A percentile compares a stretch with the other conserved stretches of the same genome.
Evolutionary conservation across 257 asterid genomes (phyloP).

Genomic region (Penstemon davidsonii): DNA sequence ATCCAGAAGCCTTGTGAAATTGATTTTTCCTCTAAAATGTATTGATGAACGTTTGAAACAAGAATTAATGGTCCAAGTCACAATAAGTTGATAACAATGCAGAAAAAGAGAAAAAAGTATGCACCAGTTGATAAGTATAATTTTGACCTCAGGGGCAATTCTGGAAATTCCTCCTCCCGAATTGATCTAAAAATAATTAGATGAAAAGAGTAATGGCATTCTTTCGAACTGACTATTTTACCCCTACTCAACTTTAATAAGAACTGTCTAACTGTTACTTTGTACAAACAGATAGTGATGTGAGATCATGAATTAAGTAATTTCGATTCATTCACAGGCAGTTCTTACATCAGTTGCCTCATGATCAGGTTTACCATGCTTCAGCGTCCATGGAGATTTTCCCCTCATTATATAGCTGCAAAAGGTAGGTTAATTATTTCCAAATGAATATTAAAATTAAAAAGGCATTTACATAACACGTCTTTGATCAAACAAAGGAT

Average conservation of each 20-base stretch:
- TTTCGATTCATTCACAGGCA: conserved; percentile 6
- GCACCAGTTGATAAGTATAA: too few species aligned
- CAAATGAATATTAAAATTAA: conserved; percentile 1
- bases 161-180: too few species aligned
- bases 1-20: not conserved
- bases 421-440: conserved; percentile 28
- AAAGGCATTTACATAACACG: conserved; percentile 4
- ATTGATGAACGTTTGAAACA: too few species aligned
- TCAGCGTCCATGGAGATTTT: conserved; percentile 86
- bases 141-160: too few species aligned
- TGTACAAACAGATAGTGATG: too few species aligned
- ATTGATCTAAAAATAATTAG: too few species aligned
- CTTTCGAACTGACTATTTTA: too few species aligned
- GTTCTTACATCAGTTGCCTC: conserved; percentile 72
- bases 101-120: too few species aligned
- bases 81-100: too few species aligned
- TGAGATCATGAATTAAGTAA: not conserved
- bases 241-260: not conserved
- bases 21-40: not conserved
- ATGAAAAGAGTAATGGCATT: too few species aligned
- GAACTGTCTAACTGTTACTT: not conserved
- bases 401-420: conserved; percentile 82
- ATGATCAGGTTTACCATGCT: conserved; percentile 94
- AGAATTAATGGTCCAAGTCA: too few species aligned
- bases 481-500: conserved; percentile 19